Percentiles rank a stretch among this genome's conserved stretches.
These are phyloP conservation scores for Leccinum fallax DNA, from an alignment of 1,284 basidiomycete species.

Conservation along the genomic window DNA sequence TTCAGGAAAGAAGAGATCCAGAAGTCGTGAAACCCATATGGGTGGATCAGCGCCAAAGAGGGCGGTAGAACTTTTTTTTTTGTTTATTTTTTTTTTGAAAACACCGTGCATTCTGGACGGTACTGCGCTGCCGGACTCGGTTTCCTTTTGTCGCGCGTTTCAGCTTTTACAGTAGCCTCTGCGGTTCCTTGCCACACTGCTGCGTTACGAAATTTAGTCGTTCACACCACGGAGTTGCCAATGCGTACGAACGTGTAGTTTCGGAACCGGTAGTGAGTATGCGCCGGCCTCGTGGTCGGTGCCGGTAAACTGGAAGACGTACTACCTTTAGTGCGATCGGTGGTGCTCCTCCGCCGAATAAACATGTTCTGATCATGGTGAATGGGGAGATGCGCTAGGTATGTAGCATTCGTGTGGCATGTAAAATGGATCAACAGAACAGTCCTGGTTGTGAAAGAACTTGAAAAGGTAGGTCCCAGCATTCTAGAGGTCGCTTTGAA, in stretches of 20 bases:
- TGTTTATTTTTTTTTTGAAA: background rate
- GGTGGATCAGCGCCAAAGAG: slow-evolving; percentile 39
- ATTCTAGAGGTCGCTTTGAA: slow-evolving; percentile 1
- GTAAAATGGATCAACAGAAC: background rate
- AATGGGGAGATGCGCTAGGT: background rate
- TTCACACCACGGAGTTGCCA: background rate
- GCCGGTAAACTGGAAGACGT: background rate
- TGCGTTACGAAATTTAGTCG: background rate
- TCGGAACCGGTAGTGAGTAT: background rate
- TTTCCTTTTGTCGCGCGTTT: slow-evolving; percentile 4
- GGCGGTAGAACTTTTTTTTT: slow-evolving; percentile 1
- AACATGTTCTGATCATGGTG: background rate
- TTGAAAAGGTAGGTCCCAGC: background rate
- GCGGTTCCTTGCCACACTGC: background rate
- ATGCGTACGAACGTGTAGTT: background rate
- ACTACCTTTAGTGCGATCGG: background rate
- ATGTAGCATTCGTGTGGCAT: slow-evolving; percentile 1
- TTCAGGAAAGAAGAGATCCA: slow-evolving; percentile 38
- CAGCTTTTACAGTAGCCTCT: background rate
- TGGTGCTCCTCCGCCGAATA: background rate
- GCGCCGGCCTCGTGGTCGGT: background rate
- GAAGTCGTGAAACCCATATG: slow-evolving; percentile 55
- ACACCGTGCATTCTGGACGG: background rate
- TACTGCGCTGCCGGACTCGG: background rate
- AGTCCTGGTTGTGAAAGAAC: slow-evolving; percentile 1